Evolutionary conservation across 768 basidiomycete species (phyloP).

Genomic region (Ramaria sp.): DNA sequence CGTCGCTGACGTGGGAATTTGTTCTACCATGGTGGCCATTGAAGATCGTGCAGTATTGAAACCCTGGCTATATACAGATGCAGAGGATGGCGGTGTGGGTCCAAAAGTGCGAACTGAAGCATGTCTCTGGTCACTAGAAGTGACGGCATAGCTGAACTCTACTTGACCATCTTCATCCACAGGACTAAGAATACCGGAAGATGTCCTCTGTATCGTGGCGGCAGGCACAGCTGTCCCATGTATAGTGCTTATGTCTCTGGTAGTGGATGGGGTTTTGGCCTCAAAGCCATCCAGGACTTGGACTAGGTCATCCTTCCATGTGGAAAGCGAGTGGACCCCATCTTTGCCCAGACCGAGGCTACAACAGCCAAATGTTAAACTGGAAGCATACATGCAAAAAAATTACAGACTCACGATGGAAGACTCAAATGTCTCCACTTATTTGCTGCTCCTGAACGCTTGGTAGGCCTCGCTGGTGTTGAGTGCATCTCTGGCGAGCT

Average conservation of each 20-base stretch:
- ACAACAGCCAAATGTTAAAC: background rate
- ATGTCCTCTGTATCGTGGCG: background rate
- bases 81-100: slow-evolving; percentile 4
- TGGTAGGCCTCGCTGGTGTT: slow-evolving; percentile 38
- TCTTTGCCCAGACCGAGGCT: slow-evolving; percentile 58
- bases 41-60: slow-evolving; percentile 44
- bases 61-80: slow-evolving; percentile 14
- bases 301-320: slow-evolving; percentile 45
- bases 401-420: slow-evolving; percentile 38
- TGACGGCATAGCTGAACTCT: slow-evolving; percentile 4
- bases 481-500: slow-evolving; percentile 50
- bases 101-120: background rate
- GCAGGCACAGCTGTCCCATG: background rate
- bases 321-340: slow-evolving; percentile 36
- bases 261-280: slow-evolving; percentile 4
- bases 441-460: slow-evolving; percentile 41
- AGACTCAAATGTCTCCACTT: slow-evolving; percentile 57
- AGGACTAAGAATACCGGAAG: slow-evolving; percentile 21
- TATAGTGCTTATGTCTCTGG: background rate
- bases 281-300: slow-evolving; percentile 30
- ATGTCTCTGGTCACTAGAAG: background rate
- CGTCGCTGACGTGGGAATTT: slow-evolving; percentile 22
- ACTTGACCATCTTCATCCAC: slow-evolving; percentile 27
- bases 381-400: too few relatives aligned
- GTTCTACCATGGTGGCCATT: slow-evolving; percentile 27